Percentiles rank a stretch among this genome's conserved stretches.
Evolutionary conservation across 108 stramenopile genomes (phyloP).

Genomic region (Cyclotella atomus): DNA sequence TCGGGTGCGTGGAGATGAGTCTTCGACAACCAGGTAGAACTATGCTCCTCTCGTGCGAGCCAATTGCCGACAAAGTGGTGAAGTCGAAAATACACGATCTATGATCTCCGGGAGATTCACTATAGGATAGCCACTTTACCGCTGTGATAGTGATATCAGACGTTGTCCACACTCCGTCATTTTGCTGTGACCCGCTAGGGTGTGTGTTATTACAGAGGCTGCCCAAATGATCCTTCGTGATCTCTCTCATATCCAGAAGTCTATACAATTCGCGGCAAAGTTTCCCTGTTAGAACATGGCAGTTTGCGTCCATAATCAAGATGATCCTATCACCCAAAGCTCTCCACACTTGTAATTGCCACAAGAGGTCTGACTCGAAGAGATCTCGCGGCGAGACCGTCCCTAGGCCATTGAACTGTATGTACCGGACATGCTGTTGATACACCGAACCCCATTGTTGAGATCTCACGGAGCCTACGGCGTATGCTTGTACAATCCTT

Average conservation of each 20-base stretch:
- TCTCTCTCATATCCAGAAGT: background rate
- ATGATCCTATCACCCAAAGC: slow-evolving; percentile 5
- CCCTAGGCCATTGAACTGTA: background rate
- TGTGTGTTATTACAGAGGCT: background rate
- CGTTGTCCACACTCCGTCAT: slow-evolving; percentile 7
- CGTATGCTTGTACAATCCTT: background rate
- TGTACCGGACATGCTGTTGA: slow-evolving; percentile 5
- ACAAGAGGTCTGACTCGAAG: background rate
- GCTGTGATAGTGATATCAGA: slow-evolving; percentile 3
- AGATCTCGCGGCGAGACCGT: background rate
- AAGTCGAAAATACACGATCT: slow-evolving; percentile 6
- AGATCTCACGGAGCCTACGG: background rate
- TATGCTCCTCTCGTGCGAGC: background rate
- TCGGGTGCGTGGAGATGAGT: background rate
- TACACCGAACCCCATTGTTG: background rate
- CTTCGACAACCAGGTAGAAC: background rate
- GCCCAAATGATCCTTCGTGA: background rate
- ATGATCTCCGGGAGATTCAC: slow-evolving; percentile 4
- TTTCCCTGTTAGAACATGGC: background rate
- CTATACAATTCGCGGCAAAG: background rate
- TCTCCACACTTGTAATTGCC: background rate
- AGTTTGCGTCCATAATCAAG: slow-evolving; percentile 3
- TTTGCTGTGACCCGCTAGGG: background rate
- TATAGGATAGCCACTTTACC: background rate
- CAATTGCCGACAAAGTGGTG: background rate